phyloP scores from a whole-genome alignment of 2,329 filamentous ascomycete genomes.

The Ophiostoma ulmi region DNA sequence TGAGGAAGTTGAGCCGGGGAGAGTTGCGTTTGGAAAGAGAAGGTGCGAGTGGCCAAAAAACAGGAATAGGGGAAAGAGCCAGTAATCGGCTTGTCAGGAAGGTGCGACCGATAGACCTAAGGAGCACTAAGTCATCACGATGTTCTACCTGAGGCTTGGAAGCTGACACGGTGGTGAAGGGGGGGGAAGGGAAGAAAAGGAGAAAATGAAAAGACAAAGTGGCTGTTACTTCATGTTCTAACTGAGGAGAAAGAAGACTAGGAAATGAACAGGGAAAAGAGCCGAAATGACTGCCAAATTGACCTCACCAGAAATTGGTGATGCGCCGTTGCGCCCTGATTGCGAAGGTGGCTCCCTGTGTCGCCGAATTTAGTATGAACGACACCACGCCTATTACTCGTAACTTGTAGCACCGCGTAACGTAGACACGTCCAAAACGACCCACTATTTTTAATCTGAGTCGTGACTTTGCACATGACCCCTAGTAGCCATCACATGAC shows the following conservation, averaged over 20 bases:
- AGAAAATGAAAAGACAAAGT: neutral
- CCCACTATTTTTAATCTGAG: neutral
- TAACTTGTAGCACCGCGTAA: neutral
- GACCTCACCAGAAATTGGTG: slow-evolving; percentile 11
- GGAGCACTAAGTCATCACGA: slow-evolving; percentile 19
- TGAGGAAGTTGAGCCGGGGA: neutral
- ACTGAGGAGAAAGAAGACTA: neutral
- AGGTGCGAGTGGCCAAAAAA: slow-evolving; percentile 13
- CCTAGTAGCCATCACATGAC: neutral
- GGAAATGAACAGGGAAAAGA: neutral
- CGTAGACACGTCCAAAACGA: neutral
- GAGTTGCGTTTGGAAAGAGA: neutral
- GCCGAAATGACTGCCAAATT: slow-evolving; percentile 5
- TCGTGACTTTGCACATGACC: neutral
- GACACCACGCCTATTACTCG: slow-evolving; percentile 14
- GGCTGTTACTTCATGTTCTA: neutral
- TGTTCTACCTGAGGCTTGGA: slow-evolving; percentile 1
- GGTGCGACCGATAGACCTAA: slow-evolving; percentile 4
- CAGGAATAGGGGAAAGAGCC: slow-evolving; percentile 7
- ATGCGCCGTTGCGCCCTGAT: slow-evolving; percentile 19
- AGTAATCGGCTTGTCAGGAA: slow-evolving; percentile 18
- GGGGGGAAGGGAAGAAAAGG: no score
- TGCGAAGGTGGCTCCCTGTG: slow-evolving; percentile 13
- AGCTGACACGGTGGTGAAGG: neutral
- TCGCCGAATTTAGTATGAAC: slow-evolving; percentile 12